Base-by-base conservation (phyloP, 352 stramenopile genomes). In the Phytophthora sojae region DNA sequence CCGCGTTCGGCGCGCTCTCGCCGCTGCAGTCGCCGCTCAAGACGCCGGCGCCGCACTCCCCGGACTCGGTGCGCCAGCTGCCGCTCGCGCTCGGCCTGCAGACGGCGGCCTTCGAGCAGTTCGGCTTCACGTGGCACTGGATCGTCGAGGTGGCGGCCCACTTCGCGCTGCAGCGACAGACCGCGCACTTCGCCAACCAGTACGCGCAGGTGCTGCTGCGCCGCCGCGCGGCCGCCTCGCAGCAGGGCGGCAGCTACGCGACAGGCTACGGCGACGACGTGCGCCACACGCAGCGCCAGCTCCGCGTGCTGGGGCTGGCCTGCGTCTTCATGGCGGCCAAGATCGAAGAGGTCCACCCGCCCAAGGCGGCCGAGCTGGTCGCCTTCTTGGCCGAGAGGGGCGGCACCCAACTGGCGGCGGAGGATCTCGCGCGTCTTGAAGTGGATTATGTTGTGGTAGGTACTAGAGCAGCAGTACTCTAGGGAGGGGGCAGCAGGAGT, bases 241-340 rank as follows among this genome's bases (percentile, higher is more conserved):
- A 86, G 35, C 37, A 45, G 26, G 26, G 26, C 35, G 73, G 86
- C 17, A 55, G 57, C 32, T 86, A 78, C 57, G 68, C 76, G 35
- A 35, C 67, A 6, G 60, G 73, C 52, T 89, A 90, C 52, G 80
- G 85, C 6, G 79, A 90, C 54, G 75, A 91, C 17, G 80, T 73
- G 52, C 75, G 52, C 11, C 54, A 79, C 17, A 62, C 86, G 52
- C 87, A 90, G 74, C 71, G 79, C 26, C 82, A 91, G 70, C 71
- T 93, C 52, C 80, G 84, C 49, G 71, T 91, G 37, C 61, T 92
- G 17, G 84, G 83, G 1, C 56, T 93, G 35, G 69, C 69, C 17
- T 93, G 85, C 55, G 87, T 94, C 47, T 94, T 93, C 65, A 91
- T 94, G 75, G 87, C 87, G n/a, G 85, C 85, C 52, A 94, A 94